Evolutionary conservation across 1,139 yeast species (phyloP).

Genomic region (Blastobotrys petasosporus): DNA sequence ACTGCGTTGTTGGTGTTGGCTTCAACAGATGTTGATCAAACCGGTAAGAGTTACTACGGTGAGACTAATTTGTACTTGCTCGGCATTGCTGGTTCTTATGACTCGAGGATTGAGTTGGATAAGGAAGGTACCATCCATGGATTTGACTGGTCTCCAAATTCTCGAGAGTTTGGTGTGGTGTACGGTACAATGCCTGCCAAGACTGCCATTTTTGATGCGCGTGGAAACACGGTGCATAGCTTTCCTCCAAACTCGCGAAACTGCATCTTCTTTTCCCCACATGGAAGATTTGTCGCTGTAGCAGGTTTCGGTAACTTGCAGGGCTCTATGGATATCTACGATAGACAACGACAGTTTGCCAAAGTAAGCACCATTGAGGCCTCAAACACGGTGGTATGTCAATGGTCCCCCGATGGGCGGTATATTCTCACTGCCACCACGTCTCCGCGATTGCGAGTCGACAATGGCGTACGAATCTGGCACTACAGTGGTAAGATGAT

Average conservation of each 20-base stretch:
- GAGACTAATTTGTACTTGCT: slow-evolving; percentile 87
- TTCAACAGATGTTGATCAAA: slow-evolving; percentile 90
- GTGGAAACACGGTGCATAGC: slow-evolving; percentile 82
- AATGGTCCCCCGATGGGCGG: slow-evolving; percentile 99
- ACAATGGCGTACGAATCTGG: slow-evolving; percentile 92
- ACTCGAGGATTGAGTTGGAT: slow-evolving; percentile 78
- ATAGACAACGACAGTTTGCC: slow-evolving; percentile 79
- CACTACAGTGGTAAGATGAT: slow-evolving; percentile 81
- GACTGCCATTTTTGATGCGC: slow-evolving; percentile 88
- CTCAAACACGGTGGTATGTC: slow-evolving; percentile 87
- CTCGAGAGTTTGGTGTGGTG: slow-evolving; percentile 94
- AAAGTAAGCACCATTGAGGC: slow-evolving; percentile 84
- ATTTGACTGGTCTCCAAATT: slow-evolving; percentile 94
- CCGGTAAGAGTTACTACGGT: slow-evolving; percentile 94
- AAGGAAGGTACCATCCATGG: slow-evolving; percentile 97
- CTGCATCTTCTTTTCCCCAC: slow-evolving; percentile 88
- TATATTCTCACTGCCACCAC: slow-evolving; percentile 93
- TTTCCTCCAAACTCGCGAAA: slow-evolving; percentile 87
- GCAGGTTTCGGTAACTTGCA: slow-evolving; percentile 98
- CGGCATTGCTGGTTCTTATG: slow-evolving; percentile 89
- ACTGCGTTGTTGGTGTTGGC: slow-evolving; percentile 92
- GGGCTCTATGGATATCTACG: slow-evolving; percentile 93
- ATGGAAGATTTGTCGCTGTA: slow-evolving; percentile 81
- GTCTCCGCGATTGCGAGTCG: slow-evolving; percentile 93
- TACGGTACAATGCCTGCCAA: slow-evolving; percentile 98